These are phyloP conservation scores for Colletotrichum sojae DNA, from an alignment of 2,329 filamentous ascomycete genomes.

Conservation along the genomic window DNA sequence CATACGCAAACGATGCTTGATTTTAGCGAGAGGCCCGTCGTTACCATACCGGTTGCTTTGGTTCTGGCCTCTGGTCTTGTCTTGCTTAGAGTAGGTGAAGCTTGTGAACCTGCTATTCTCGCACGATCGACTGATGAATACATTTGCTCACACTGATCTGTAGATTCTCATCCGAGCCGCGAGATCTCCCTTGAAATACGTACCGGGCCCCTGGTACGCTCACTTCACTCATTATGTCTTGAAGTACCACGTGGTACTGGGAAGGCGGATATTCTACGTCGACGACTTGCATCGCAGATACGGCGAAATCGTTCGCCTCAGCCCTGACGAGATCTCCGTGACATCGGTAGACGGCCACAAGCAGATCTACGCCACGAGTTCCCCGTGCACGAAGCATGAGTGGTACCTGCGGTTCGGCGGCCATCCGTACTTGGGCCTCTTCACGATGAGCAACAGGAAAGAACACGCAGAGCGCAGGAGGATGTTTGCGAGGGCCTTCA, in stretches of 20 bases:
- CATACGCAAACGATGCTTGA: too few relatives aligned
- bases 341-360: neutral
- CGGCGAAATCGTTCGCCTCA: neutral
- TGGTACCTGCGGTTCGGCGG: slow-evolving; percentile 8
- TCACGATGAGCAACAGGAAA: neutral
- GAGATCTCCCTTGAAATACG: too few relatives aligned
- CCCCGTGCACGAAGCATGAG: neutral
- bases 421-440: neutral
- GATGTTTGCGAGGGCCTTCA: slow-evolving; percentile 14
- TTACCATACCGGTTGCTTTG: too few relatives aligned
- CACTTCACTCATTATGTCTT: neutral
- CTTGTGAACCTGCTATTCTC: too few relatives aligned
- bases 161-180: too few relatives aligned
- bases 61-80: too few relatives aligned
- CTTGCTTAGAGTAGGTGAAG: too few relatives aligned
- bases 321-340: neutral
- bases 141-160: too few relatives aligned
- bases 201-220: neutral
- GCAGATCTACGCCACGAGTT: neutral
- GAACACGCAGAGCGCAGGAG: neutral
- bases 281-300: neutral
- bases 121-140: too few relatives aligned
- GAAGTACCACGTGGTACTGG: neutral
- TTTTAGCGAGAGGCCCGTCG: too few relatives aligned
- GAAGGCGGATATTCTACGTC: neutral